These are phyloP conservation scores for Quercus lobata DNA, from an alignment of 331 rosid species.

Conservation along the genomic window DNA sequence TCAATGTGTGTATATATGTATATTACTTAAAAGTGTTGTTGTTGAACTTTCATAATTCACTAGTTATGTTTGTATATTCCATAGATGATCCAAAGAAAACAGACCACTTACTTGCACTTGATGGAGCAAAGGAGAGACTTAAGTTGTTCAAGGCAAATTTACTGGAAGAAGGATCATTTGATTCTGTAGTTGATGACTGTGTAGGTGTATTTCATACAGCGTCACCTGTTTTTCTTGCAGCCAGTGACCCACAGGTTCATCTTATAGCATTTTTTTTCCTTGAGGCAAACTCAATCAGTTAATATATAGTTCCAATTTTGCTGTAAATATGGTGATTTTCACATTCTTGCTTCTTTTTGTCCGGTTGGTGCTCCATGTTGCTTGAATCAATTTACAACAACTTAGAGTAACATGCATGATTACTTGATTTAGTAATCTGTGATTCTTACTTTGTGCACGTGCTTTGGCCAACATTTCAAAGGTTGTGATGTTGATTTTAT, in stretches of 20 bases:
- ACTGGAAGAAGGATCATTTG: slow-evolving; percentile 43
- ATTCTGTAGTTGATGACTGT: slow-evolving; percentile 33
- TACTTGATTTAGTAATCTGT: no score
- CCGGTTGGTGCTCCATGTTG: not conserved
- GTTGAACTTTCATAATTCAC: no score
- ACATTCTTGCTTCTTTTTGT: no score
- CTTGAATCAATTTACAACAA: not conserved
- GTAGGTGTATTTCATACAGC: slow-evolving; percentile 12
- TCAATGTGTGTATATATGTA: no score
- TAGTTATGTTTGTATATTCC: not conserved
- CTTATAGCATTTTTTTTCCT: not conserved
- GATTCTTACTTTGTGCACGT: no score
- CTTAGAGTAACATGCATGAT: not conserved
- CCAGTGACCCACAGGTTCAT: not conserved
- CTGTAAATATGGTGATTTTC: not conserved
- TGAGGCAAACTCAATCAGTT: not conserved
- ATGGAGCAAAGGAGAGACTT: slow-evolving; percentile 41
- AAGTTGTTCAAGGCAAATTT: slow-evolving; percentile 35
- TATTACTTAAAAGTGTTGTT: no score
- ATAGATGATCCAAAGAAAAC: not conserved
- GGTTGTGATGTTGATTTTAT: no score
- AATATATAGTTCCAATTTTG: not conserved
- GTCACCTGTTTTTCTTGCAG: not conserved
- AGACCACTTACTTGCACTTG: slow-evolving; percentile 41
- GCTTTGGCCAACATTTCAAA: no score